These are phyloP conservation scores for Pezicula rhizophila DNA, from an alignment of 2,329 filamentous ascomycete genomes.

Conservation along the genomic window DNA sequence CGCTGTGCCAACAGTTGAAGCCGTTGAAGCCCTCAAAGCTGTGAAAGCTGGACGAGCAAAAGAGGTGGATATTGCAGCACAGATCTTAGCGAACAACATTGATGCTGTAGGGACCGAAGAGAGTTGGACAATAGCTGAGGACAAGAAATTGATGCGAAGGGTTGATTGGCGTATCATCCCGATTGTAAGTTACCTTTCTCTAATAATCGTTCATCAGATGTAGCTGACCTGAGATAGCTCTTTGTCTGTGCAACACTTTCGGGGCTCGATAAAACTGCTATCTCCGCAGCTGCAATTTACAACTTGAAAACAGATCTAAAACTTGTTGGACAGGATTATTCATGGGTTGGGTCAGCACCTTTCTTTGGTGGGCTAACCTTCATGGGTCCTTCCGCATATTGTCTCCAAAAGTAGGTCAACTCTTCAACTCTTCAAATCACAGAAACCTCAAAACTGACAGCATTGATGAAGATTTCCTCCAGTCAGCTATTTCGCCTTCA, in stretches of 20 bases:
- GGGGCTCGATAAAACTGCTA: slow-evolving; percentile 16
- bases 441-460: slow-evolving; percentile 6
- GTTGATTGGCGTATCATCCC: slow-evolving; percentile 7
- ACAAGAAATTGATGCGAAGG: slow-evolving; percentile 9
- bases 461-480: slow-evolving; percentile 10
- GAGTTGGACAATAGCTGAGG: slow-evolving; percentile 11
- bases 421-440: background rate
- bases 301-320: slow-evolving; percentile 13
- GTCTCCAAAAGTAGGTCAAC: slow-evolving; percentile 13
- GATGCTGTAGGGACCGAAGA: slow-evolving; percentile 10
- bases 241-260: slow-evolving; percentile 15
- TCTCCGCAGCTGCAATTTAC: slow-evolving; percentile 15
- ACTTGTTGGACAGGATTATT: slow-evolving; percentile 22
- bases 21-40: slow-evolving; percentile 18
- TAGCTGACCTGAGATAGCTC: slow-evolving; percentile 2
- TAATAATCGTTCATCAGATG: no score
- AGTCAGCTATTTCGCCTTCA: slow-evolving; percentile 10
- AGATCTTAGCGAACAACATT: slow-evolving; percentile 20
- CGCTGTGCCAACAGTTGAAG: slow-evolving; percentile 1
- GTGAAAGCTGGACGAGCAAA: slow-evolving; percentile 20
- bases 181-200: slow-evolving; percentile 1
- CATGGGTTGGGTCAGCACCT: slow-evolving; percentile 19
- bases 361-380: slow-evolving; percentile 20
- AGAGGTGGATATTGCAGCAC: slow-evolving; percentile 22
- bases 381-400: slow-evolving; percentile 19